Evolutionary conservation across 345 rosid species (phyloP), one percentile per base, ranked within the genome.

Genomic region (Rhizophora apiculata): DNA sequence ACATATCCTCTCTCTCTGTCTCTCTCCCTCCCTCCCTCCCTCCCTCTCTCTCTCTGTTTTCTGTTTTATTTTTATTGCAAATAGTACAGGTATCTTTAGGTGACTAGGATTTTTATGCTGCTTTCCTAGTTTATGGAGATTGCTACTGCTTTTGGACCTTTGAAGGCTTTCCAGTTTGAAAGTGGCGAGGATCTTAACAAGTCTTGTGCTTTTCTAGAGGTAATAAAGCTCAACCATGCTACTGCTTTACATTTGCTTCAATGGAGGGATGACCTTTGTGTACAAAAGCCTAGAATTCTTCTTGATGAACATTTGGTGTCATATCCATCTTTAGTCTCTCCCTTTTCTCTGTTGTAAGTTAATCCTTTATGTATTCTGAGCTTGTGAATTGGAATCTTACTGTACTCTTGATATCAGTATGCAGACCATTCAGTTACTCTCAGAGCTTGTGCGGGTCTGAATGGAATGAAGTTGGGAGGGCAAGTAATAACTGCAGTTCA

Each of bases 401-500:
- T 22, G 15, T 60, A 13, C 18, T 63, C 52, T 63, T 34, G 0
- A 64, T 64, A 62, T 36, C 84, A 95, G 98, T 92, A 88, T 75
- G 81, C 79, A 56, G 99, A 95, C 70, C 86, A 82, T 57, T 83
- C 90, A 51, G 78, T 83, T 63, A 78, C 98, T 63, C 74, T 39
- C 74, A 95, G 80, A 86, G 98, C 98, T 56, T 90, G 96, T 80
- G 94, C 85, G 59, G 96, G 91, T 65, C 83, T 95, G 54, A 92
- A 89, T 80, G 98, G 99, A 54, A 83, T 92, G 92, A 92, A 87
- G 82, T 76, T 95, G 68, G 98, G 96, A 72, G 98, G 96, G 72
- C 85, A 85, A 83, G 81, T 84, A 59, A 63, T 95, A 67, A 89
- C 91, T 76, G 96, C 80, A n/a, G 91, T 90, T 75, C 94, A 84